phyloP scores from a whole-genome alignment of 495 filamentous ascomycete genomes.

The Staphylotrichum tortipilum region DNA sequence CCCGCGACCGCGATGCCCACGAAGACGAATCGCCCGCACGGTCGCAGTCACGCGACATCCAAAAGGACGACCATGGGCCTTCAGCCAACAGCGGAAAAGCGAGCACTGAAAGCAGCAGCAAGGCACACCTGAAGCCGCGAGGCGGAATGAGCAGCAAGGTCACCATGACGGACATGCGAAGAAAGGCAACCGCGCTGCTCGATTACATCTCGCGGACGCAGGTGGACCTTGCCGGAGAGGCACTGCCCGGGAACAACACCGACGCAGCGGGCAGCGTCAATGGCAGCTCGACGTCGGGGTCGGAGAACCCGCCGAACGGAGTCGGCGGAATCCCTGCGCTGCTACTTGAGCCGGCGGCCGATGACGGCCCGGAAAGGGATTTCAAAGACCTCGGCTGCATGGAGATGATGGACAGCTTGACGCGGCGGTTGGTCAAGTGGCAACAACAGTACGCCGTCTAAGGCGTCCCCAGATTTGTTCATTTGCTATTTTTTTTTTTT shows the following conservation, averaged over 20 bases:
- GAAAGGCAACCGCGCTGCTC: conserved; percentile 70
- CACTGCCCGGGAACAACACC: conserved; percentile 7
- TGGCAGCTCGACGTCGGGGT: background rate
- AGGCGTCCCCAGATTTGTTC: background rate
- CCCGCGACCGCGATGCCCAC: conserved; percentile 59
- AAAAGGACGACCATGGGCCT: conserved; percentile 28
- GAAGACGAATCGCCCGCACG: conserved; percentile 58
- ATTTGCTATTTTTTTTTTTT: background rate
- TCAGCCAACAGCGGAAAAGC: conserved; percentile 16
- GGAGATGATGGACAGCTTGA: conserved; percentile 78
- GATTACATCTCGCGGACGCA: conserved; percentile 89
- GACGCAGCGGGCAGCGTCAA: conserved; percentile 1
- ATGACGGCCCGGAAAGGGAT: conserved; percentile 29
- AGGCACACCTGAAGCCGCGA: conserved; percentile 28
- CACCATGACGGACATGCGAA: conserved; percentile 86
- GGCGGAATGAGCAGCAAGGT: conserved; percentile 52
- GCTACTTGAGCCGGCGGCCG: background rate
- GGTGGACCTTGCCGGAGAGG: conserved; percentile 68
- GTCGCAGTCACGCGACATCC: conserved; percentile 56
- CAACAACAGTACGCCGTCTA: conserved; percentile 49
- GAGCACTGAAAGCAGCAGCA: conserved; percentile 13
- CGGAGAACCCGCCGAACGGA: conserved; percentile 1
- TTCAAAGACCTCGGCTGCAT: conserved; percentile 62
- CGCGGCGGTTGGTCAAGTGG: conserved; percentile 68
- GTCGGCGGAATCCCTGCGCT: background rate